These are phyloP conservation scores for Marsdenia floribunda DNA, from an alignment of 257 asterid species.

Conservation along the genomic window DNA sequence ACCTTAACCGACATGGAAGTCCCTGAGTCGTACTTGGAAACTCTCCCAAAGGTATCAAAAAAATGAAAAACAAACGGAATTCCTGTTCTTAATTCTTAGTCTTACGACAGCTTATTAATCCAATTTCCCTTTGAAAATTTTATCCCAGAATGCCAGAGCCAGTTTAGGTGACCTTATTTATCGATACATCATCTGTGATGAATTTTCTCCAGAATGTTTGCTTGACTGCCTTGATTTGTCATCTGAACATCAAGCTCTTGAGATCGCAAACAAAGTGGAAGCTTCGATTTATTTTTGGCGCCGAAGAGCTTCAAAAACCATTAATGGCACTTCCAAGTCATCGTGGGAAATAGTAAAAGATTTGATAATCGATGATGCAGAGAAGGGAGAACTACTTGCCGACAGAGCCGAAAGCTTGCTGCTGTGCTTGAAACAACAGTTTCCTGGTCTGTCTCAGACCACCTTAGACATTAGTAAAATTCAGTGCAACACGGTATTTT, in stretches of 20 bases:
- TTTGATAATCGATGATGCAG: conserved; percentile 58
- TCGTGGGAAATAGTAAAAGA: conserved; percentile 85
- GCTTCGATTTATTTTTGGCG: conserved; percentile 56
- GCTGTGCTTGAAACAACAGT: conserved; percentile 53
- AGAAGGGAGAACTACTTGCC: conserved; percentile 51
- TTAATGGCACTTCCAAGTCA: conserved; percentile 40
- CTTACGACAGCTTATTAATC: background rate
- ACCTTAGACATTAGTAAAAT: conserved; percentile 72
- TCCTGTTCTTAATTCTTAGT: no score
- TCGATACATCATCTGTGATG: conserved; percentile 52
- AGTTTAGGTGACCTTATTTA: conserved; percentile 66
- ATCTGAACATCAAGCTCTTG: conserved; percentile 68
- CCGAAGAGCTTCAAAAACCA: conserved; percentile 41
- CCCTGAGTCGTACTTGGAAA: conserved; percentile 56
- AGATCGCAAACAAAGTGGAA: conserved; percentile 72
- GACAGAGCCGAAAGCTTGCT: conserved; percentile 70
- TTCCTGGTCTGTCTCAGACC: conserved; percentile 85
- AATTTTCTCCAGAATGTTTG: conserved; percentile 67
- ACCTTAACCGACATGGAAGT: conserved; percentile 71
- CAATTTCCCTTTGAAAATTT: background rate
- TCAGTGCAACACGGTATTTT: conserved; percentile 62
- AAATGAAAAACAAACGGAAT: background rate
- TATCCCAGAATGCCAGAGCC: conserved; percentile 57
- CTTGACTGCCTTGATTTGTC: conserved; percentile 72
- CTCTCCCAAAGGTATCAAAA: conserved; percentile 65